A percentile compares a stretch with the other conserved stretches of the same genome.
phyloP scores from a whole-genome alignment of 495 filamentous ascomycete genomes.

The Daldinia childiae region DNA sequence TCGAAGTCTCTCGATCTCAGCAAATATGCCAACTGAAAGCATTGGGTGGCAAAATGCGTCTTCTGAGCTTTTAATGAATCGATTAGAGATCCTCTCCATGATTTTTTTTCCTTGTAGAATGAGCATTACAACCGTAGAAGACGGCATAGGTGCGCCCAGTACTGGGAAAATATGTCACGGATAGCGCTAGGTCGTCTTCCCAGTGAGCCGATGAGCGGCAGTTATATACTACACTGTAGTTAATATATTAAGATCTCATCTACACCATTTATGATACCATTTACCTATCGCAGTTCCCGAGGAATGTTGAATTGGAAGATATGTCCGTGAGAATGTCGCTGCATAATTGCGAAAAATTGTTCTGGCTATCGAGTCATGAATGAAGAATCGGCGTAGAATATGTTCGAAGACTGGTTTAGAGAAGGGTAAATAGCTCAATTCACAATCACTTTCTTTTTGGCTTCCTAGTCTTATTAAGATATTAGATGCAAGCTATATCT shows the following conservation, averaged over 20 bases:
- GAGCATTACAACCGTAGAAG: slow-evolving; percentile 1
- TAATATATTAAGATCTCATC: neutral
- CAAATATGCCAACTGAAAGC: slow-evolving; percentile 5
- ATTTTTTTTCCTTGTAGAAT: neutral
- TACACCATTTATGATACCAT: neutral
- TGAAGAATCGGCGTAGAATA: neutral
- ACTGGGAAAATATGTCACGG: neutral
- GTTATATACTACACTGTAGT: neutral
- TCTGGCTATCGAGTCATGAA: slow-evolving; percentile 3
- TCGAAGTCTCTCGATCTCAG: neutral
- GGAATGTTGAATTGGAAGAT: neutral
- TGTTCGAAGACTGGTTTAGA: neutral
- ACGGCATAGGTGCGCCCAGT: neutral
- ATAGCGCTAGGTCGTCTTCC: neutral
- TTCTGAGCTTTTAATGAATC: slow-evolving; percentile 4
- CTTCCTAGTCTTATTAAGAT: neutral
- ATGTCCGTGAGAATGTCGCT: neutral
- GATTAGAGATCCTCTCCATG: slow-evolving; percentile 1
- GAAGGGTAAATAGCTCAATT: neutral
- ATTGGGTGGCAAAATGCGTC: slow-evolving; percentile 1
- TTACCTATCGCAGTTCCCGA: neutral
- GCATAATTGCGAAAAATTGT: neutral
- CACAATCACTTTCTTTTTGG: neutral
- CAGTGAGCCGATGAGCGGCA: neutral
- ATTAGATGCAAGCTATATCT: neutral